phyloP scores from a whole-genome alignment of 345 rosid species.

The Rhodamnia rubescens region DNA sequence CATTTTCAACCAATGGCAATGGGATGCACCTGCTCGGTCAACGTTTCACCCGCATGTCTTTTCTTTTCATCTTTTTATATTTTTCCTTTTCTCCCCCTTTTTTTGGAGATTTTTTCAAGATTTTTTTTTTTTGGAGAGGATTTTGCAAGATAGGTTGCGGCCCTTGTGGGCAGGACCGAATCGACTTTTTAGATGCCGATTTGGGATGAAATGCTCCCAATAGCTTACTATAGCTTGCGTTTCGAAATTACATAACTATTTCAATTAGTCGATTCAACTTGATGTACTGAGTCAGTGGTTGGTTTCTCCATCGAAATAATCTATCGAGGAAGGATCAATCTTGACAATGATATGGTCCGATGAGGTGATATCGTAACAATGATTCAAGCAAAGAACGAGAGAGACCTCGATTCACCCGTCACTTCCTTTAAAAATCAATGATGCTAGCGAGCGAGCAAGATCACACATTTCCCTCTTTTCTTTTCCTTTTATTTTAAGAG shows the following conservation, averaged over 20 bases:
- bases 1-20: not conserved
- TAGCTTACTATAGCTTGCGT: not conserved
- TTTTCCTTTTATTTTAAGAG: not conserved
- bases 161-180: not conserved
- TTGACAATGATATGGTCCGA: too few relatives aligned
- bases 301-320: not conserved
- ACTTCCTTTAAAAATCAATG: not conserved
- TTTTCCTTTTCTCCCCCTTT: not conserved
- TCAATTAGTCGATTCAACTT: not conserved
- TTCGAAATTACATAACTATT: not conserved
- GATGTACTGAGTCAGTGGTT: not conserved
- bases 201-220: not conserved
- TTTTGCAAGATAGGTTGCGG: not conserved
- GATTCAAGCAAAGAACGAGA: not conserved
- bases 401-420: accelerated
- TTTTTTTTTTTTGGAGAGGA: not conserved
- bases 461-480: not conserved
- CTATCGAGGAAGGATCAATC: not conserved
- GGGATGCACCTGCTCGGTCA: not conserved
- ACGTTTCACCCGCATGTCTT: not conserved
- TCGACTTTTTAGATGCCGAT: not conserved
- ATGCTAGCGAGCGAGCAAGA: too few relatives aligned
- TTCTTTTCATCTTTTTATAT: not conserved
- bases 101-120: not conserved
- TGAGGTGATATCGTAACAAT: not conserved